These are phyloP conservation scores for Coniochaeta ligniaria DNA, from an alignment of 2,329 filamentous ascomycete species.

Conservation along the genomic window DNA sequence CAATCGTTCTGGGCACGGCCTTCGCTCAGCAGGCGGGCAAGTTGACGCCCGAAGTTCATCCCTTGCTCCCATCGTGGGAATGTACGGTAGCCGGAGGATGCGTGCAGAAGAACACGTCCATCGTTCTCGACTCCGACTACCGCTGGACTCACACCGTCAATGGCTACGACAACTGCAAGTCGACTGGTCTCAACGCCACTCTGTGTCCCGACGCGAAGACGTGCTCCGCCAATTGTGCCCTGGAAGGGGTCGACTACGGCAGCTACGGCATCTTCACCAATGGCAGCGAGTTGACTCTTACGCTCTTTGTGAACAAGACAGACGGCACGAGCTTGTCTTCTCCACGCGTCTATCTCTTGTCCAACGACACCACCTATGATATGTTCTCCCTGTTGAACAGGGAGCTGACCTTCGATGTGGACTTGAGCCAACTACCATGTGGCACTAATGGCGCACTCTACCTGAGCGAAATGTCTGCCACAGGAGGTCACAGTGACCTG, in stretches of 20 bases:
- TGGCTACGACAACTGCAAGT: slow-evolving; percentile 24
- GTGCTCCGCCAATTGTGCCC: slow-evolving; percentile 45
- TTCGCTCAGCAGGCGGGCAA: slow-evolving; percentile 11
- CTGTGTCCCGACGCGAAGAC: slow-evolving; percentile 39
- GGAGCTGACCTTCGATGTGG: slow-evolving; percentile 58
- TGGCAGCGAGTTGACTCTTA: slow-evolving; percentile 29
- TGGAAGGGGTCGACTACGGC: slow-evolving; percentile 43
- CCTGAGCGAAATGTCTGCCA: slow-evolving; percentile 51
- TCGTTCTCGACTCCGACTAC: slow-evolving; percentile 39
- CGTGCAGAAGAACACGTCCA: slow-evolving; percentile 33
- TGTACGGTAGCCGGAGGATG: slow-evolving; percentile 45
- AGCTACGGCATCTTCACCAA: slow-evolving; percentile 21
- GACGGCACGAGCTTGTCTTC: slow-evolving; percentile 14
- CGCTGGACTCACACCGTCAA: slow-evolving; percentile 34
- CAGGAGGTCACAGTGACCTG: slow-evolving; percentile 42
- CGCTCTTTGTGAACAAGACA: slow-evolving; percentile 20
- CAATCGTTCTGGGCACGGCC: background rate
- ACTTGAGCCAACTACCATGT: slow-evolving; percentile 52
- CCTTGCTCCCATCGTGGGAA: slow-evolving; percentile 38
- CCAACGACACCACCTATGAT: slow-evolving; percentile 44
- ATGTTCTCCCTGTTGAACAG: slow-evolving; percentile 48
- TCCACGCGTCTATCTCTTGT: slow-evolving; percentile 27
- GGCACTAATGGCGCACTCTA: slow-evolving; percentile 58
- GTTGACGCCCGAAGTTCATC: slow-evolving; percentile 33
- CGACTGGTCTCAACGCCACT: slow-evolving; percentile 26